phyloP scores from a whole-genome alignment of 148 eudicot genomes.

The Arbutus unedo region DNA sequence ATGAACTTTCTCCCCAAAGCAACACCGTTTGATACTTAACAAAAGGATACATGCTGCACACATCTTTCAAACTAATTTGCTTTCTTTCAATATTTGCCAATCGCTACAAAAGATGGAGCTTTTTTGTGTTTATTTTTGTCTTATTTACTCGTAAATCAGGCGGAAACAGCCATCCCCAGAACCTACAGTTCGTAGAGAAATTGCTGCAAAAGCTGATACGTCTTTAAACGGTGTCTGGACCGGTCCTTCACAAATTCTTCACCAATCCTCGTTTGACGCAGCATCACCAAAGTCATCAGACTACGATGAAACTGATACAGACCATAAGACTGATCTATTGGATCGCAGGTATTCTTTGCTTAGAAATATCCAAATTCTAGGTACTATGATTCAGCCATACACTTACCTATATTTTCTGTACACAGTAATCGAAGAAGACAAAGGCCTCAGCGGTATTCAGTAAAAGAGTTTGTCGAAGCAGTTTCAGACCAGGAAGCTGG shows the following conservation, averaged over 20 bases:
- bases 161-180: slow-evolving; percentile 63
- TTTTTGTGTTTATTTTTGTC: neutral
- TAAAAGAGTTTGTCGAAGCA: slow-evolving; percentile 59
- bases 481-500: slow-evolving; percentile 61
- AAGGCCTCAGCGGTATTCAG: slow-evolving; percentile 77
- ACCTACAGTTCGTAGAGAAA: slow-evolving; percentile 46
- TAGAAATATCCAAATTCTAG: neutral
- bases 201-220: slow-evolving; percentile 33
- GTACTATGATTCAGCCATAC: neutral
- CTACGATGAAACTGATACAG: slow-evolving; percentile 54
- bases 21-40: slow-evolving; percentile 1
- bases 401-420: slow-evolving; percentile 13
- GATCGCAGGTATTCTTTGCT: slow-evolving; percentile 57
- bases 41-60: neutral
- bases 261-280: slow-evolving; percentile 41
- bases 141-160: slow-evolving; percentile 35
- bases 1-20: slow-evolving; percentile 24
- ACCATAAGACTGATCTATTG: slow-evolving; percentile 39
- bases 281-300: slow-evolving; percentile 54
- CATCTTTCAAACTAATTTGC: slow-evolving; percentile 7
- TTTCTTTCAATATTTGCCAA: neutral
- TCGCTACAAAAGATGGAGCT: neutral
- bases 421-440: slow-evolving; percentile 72
- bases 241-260: slow-evolving; percentile 45
- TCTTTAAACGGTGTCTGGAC: slow-evolving; percentile 56